Evolutionary conservation across 441 rosid species (phyloP).

Genomic region (Gossypium trilobum): DNA sequence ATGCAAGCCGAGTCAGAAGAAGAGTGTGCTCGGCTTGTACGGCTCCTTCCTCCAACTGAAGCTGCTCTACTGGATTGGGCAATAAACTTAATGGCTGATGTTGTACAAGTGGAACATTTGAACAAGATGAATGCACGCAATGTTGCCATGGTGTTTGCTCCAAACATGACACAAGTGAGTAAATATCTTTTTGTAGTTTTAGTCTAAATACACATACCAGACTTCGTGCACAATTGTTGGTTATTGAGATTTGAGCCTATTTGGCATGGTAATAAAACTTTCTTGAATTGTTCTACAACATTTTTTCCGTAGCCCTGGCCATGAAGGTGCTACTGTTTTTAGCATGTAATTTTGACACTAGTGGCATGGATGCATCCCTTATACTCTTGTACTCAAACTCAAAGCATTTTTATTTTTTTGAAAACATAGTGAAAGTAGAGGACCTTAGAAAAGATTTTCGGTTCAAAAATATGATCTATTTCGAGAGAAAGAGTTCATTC

Average conservation of each 20-base stretch:
- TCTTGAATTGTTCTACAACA: background rate
- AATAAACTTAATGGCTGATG: constrained; percentile 64
- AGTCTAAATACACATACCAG: background rate
- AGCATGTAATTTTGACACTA: background rate
- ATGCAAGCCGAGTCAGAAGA: constrained; percentile 61
- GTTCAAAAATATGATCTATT: background rate
- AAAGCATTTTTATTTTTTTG: background rate
- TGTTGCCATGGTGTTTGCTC: constrained; percentile 64
- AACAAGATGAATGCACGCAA: constrained; percentile 71
- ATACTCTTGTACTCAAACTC: background rate
- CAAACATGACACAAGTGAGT: constrained; percentile 71
- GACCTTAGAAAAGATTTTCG: background rate
- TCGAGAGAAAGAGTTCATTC: no score
- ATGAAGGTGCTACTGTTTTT: background rate
- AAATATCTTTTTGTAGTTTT: background rate
- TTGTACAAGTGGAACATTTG: constrained; percentile 49
- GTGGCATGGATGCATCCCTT: background rate
- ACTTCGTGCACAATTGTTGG: background rate
- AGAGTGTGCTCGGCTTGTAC: constrained; percentile 49
- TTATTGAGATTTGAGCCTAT: background rate
- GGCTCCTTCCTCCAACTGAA: constrained; percentile 54
- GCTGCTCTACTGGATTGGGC: constrained; percentile 62
- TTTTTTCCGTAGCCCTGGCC: background rate
- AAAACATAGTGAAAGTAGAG: background rate
- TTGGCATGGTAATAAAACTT: background rate